A percentile compares a stretch with the other conserved stretches of the same genome.
Evolutionary conservation across 495 filamentous ascomycete species (phyloP).

Genomic region (Jackrogersella multiformis): DNA sequence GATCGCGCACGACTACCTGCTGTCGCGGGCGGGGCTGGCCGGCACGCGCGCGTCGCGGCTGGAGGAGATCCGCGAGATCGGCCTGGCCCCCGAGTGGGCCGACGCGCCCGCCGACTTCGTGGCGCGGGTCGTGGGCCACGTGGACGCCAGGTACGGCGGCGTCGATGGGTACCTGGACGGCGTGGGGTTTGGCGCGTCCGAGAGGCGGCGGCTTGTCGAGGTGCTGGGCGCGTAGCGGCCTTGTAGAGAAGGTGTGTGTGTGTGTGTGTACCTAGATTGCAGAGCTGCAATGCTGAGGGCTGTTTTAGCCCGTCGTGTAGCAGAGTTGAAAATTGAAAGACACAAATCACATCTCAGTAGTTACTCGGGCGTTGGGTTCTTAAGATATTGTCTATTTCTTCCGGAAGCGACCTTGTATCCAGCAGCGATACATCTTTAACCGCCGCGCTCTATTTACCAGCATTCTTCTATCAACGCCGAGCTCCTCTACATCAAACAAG

Average conservation of each 20-base stretch:
- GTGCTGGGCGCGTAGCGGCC: constrained; percentile 29
- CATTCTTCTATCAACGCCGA: constrained; percentile 85
- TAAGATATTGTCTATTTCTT: constrained; percentile 64
- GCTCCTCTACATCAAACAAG: constrained; percentile 73
- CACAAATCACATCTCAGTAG: constrained; percentile 6
- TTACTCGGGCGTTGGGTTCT: constrained; percentile 2
- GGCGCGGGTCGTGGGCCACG: constrained; percentile 54
- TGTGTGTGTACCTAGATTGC: not conserved
- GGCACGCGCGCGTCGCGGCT: constrained; percentile 69
- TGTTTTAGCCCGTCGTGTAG: not conserved
- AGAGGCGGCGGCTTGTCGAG: constrained; percentile 42
- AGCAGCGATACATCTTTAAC: constrained; percentile 98
- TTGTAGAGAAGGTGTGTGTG: no score
- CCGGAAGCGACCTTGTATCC: constrained; percentile 90
- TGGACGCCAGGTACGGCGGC: constrained; percentile 67
- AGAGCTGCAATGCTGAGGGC: not conserved
- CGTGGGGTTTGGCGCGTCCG: constrained; percentile 62
- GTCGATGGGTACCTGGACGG: constrained; percentile 67
- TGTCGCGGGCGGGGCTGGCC: constrained; percentile 65
- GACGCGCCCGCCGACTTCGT: constrained; percentile 68
- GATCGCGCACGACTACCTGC: constrained; percentile 71
- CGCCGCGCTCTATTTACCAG: constrained; percentile 89
- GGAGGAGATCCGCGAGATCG: constrained; percentile 72
- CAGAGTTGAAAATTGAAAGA: not conserved
- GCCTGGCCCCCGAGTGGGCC: constrained; percentile 74